These are phyloP conservation scores for Chlorencoelia australis DNA, from an alignment of 2,329 filamentous ascomycete species.

Conservation along the genomic window DNA sequence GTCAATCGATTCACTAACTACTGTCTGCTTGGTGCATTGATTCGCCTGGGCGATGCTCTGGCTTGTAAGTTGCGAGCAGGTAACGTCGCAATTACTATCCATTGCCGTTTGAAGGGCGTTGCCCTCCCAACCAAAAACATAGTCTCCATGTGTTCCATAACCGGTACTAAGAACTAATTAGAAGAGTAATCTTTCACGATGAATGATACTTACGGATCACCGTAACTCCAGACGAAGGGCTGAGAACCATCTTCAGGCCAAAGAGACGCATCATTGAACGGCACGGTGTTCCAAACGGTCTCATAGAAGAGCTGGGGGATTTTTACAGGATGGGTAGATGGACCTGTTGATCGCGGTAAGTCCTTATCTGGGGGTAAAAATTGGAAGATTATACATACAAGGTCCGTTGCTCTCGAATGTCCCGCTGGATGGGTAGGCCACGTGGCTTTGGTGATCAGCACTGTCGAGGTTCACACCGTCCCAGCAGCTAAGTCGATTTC, in stretches of 20 bases:
- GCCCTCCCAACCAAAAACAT: conserved; percentile 41
- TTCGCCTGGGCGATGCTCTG: conserved; percentile 37
- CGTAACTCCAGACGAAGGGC: conserved; percentile 32
- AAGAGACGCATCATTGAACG: conserved; percentile 32
- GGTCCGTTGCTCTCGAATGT: conserved; percentile 11
- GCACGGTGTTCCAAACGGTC: conserved; percentile 36
- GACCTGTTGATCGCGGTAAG: too few species aligned
- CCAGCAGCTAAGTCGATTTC: conserved; percentile 12
- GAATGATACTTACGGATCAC: conserved; percentile 31
- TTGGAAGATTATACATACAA: too few species aligned
- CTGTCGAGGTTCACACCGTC: conserved; percentile 19
- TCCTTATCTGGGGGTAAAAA: too few species aligned
- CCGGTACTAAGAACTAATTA: conserved; percentile 24
- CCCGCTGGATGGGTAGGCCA: conserved; percentile 19
- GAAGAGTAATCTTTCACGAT: too few species aligned
- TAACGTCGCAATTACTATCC: conserved; percentile 36
- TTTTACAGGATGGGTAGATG: conserved; percentile 33
- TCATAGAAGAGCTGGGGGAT: conserved; percentile 39
- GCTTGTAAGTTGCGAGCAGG: conserved; percentile 32
- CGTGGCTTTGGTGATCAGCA: conserved; percentile 14
- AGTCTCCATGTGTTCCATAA: conserved; percentile 40
- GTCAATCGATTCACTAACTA: conserved; percentile 38
- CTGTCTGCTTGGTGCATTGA: conserved; percentile 35
- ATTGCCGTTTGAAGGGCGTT: conserved; percentile 39
- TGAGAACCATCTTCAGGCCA: conserved; percentile 35